Evolutionary conservation across 148 eudicot species (phyloP), one percentile per base, ranked within the genome.

Genomic region (Vaccinium macrocarpon): DNA sequence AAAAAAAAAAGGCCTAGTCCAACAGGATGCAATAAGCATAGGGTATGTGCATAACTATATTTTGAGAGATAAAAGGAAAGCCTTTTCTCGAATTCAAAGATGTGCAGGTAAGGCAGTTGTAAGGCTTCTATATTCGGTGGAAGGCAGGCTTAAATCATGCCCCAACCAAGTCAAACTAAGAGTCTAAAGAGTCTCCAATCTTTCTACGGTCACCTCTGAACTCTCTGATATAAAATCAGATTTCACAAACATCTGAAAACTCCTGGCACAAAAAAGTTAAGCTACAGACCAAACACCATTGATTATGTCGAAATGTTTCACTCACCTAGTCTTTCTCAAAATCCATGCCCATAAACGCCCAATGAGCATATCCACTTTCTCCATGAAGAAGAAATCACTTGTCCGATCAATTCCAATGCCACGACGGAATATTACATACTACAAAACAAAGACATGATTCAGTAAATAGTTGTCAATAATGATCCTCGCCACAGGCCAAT

Each of bases 341-440:
- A 97, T 70, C 93, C 95, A 95, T 80, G 81, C 91, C 97, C 98
- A 97, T 18, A 91, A 23, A 52, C 98, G 96, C 80, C 91, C 88
- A 85, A 97, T 95, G 32, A 97, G 89, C 92, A 91, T 92, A 84
- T 97, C 99, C 83, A 95, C 92, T 89, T 97, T 97, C 91, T 97
- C 99, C 97, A 95, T 88, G 89, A 97, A 82, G 89, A 97, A 97
- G 91, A 83, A 95, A 84, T 93, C 95, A 71, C 91, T 92, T 23
- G 99, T 97, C 79, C 86, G 90, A 87, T 97, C 99, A 86, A 95
- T 90, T 83, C 99, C 99, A 90, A 94, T 94, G 87, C 99, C 99
- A 83, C 98, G 98, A 10, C 99, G 92, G 73, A 97, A 95, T 88
- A 97, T 97, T 46, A 97, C 85, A 72, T 95, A 95, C 99, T 95